phyloP scores from a whole-genome alignment of 2,329 filamentous ascomycete species.

The Fonsecaea multimorphosa region DNA sequence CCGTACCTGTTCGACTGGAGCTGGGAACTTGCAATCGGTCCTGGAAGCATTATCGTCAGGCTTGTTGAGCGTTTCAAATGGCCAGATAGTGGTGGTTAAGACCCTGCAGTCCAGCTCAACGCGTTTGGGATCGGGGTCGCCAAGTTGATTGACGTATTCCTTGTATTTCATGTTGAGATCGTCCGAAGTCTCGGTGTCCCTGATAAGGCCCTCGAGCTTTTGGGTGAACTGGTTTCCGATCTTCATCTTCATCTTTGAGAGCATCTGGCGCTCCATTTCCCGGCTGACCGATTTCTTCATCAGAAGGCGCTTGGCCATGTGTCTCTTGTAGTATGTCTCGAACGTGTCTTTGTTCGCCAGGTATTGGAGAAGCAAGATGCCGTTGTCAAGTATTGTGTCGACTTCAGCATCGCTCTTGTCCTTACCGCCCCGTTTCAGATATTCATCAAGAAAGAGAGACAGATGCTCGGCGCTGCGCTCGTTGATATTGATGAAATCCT shows the following conservation, averaged over 20 bases:
- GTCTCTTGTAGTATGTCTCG: constrained; percentile 97
- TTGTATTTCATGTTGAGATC: constrained; percentile 82
- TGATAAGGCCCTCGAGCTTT: constrained; percentile 97
- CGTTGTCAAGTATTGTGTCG: constrained; percentile 83
- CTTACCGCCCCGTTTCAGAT: constrained; percentile 89
- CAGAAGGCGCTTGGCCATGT: constrained; percentile 83
- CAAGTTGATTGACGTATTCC: constrained; percentile 66
- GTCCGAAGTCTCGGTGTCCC: constrained; percentile 86
- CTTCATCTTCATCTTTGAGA: constrained; percentile 95
- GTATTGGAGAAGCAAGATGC: constrained; percentile 84
- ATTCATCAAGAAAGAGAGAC: constrained; percentile 96
- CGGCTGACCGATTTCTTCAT: constrained; percentile 89
- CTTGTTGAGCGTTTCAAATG: constrained; percentile 80
- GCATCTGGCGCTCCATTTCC: constrained; percentile 94
- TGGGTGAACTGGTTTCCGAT: constrained; percentile 91
- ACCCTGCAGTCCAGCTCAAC: constrained; percentile 85
- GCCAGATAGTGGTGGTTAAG: constrained; percentile 94
- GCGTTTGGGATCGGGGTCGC: constrained; percentile 63
- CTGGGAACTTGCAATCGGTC: constrained; percentile 72
- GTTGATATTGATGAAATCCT: constrained; percentile 94
- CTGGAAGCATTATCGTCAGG: constrained; percentile 57
- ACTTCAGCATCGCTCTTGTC: constrained; percentile 90
- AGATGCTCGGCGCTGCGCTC: constrained; percentile 85
- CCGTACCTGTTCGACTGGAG: constrained; percentile 75
- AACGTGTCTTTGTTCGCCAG: constrained; percentile 93